These are phyloP conservation scores for Phialophora tarda DNA, from an alignment of 2,329 filamentous ascomycete species.

Conservation along the genomic window DNA sequence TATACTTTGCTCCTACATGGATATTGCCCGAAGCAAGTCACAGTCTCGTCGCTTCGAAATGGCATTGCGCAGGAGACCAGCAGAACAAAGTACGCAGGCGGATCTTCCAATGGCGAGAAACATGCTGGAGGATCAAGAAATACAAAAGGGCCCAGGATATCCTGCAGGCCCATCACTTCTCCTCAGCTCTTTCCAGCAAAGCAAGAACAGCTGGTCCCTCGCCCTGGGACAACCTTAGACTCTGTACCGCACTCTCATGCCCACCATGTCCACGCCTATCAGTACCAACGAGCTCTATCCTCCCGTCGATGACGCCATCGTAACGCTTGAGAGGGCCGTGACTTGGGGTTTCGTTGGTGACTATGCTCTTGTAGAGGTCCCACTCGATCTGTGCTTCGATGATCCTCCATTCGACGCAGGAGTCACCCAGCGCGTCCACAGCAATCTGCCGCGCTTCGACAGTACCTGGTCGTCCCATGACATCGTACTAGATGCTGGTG, in stretches of 20 bases:
- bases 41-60: neutral
- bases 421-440: neutral
- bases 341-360: neutral
- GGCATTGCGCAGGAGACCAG: neutral
- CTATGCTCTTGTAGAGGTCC: neutral
- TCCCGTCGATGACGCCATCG: neutral
- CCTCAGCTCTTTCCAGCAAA: neutral
- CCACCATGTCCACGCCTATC: neutral
- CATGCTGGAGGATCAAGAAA: neutral
- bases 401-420: neutral
- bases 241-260: neutral
- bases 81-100: neutral
- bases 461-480: neutral
- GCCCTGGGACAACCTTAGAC: neutral
- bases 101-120: neutral
- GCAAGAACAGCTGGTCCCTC: neutral
- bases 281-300: neutral
- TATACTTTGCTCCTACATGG: neutral
- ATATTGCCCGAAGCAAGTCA: neutral
- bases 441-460: neutral
- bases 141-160: neutral
- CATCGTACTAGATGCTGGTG: neutral
- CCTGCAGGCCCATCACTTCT: neutral
- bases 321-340: neutral
- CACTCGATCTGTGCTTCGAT: neutral